phyloP scores from a whole-genome alignment of 495 filamentous ascomycete species.

The Penicillium canariense region DNA sequence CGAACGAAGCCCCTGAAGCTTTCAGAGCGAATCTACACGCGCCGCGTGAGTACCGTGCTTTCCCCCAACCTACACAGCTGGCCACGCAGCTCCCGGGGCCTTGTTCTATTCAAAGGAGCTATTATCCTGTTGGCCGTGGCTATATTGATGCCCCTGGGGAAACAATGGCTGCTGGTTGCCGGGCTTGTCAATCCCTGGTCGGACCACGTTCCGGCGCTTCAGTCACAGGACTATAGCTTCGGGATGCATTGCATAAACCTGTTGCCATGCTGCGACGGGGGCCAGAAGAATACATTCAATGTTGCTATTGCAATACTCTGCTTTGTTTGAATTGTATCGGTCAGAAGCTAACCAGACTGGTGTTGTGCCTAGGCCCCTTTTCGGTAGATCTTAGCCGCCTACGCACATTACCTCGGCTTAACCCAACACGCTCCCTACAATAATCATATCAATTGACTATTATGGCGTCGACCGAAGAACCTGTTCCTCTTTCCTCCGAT shows the following conservation, averaged over 20 bases:
- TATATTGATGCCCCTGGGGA: background rate
- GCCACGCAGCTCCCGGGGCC: background rate
- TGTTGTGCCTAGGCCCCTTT: conserved; percentile 3
- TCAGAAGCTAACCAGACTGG: conserved; percentile 3
- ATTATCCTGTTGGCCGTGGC: background rate
- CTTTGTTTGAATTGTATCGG: background rate
- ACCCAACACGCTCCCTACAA: background rate
- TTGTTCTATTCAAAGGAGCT: background rate
- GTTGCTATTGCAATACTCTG: background rate
- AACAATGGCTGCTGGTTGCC: background rate
- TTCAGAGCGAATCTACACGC: conserved; percentile 7
- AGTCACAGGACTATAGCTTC: conserved; percentile 1
- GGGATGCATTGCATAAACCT: background rate
- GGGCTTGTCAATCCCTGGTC: conserved; percentile 10
- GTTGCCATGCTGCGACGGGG: background rate
- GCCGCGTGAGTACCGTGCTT: conserved; percentile 22
- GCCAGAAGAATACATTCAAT: background rate
- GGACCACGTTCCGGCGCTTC: conserved; percentile 5
- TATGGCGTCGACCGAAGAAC: conserved; percentile 44
- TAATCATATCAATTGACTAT: conserved; percentile 10
- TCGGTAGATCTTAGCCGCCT: conserved; percentile 2
- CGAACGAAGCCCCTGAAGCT: conserved; percentile 19
- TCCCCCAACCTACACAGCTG: background rate
- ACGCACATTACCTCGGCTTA: background rate
- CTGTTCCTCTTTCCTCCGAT: conserved; percentile 29